Evolutionary conservation across 2,329 filamentous ascomycete genomes (phyloP).

Genomic region (Tolypocladium endophyticum): DNA sequence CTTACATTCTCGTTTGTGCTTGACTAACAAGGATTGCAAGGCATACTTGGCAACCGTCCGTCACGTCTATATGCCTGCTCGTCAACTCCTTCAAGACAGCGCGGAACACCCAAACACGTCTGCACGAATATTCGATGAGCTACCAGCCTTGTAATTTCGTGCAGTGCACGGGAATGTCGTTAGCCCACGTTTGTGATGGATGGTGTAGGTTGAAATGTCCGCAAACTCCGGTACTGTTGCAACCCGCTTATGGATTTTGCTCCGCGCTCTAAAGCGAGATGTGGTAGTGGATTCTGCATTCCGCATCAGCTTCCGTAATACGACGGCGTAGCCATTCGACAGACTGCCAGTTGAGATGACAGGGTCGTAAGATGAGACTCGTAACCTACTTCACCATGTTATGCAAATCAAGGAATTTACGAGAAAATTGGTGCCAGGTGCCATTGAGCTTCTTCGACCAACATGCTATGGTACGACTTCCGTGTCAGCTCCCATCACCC

Average conservation of each 20-base stretch:
- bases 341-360: background rate
- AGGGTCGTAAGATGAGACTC: background rate
- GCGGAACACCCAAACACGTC: background rate
- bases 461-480: background rate
- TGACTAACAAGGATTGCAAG: background rate
- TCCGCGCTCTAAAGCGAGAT: background rate
- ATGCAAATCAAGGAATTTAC: no score
- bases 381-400: no score
- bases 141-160: background rate
- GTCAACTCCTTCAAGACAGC: no score
- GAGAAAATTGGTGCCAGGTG: background rate
- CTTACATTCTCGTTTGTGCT: background rate
- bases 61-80: background rate
- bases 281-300: background rate
- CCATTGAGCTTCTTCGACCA: background rate
- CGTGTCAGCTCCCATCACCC: background rate
- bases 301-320: background rate
- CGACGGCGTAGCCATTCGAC: background rate
- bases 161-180: no score
- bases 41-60: background rate
- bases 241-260: background rate
- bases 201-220: background rate
- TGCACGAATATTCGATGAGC: background rate
- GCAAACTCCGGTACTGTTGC: background rate
- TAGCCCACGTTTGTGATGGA: background rate